These are phyloP conservation scores for Angomonas ambiguus DNA, from an alignment of 208 protist species.

Conservation along the genomic window DNA sequence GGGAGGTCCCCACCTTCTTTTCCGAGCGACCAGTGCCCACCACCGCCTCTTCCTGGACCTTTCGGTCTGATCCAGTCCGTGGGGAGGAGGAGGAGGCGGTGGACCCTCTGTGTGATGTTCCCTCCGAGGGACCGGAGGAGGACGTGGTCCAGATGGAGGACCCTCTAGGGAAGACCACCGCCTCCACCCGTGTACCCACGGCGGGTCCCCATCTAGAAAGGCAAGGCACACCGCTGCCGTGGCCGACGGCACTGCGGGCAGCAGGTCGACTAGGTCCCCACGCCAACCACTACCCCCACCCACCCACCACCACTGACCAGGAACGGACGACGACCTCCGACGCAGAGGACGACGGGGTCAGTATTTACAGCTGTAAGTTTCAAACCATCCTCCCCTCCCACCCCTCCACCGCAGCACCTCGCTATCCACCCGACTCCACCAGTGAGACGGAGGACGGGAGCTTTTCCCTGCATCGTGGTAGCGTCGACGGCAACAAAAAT, in stretches of 20 bases:
- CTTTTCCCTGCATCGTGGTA: neutral
- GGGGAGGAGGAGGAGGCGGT: neutral
- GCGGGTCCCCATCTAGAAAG: slow-evolving; percentile 1
- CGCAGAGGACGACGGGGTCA: neutral
- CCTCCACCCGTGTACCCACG: slow-evolving; percentile 4
- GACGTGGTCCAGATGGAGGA: no score
- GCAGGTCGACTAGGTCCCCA: neutral
- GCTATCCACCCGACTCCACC: neutral
- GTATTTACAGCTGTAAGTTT: neutral
- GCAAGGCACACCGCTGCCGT: slow-evolving; percentile 13
- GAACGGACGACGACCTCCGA: no score
- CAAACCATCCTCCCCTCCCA: neutral
- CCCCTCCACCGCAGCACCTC: neutral
- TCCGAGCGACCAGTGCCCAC: neutral
- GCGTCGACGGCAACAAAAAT: neutral
- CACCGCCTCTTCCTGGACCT: slow-evolving; percentile 34
- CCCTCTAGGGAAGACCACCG: neutral
- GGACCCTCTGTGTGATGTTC: no score
- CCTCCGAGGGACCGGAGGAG: no score
- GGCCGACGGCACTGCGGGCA: slow-evolving; percentile 2
- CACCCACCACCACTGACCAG: no score
- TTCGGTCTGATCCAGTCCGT: slow-evolving; percentile 20
- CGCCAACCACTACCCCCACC: neutral
- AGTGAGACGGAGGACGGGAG: neutral
- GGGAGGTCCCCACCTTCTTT: neutral